Conservation (phyloP, 305 asterid species). For the Solanum chacoense region DNA sequence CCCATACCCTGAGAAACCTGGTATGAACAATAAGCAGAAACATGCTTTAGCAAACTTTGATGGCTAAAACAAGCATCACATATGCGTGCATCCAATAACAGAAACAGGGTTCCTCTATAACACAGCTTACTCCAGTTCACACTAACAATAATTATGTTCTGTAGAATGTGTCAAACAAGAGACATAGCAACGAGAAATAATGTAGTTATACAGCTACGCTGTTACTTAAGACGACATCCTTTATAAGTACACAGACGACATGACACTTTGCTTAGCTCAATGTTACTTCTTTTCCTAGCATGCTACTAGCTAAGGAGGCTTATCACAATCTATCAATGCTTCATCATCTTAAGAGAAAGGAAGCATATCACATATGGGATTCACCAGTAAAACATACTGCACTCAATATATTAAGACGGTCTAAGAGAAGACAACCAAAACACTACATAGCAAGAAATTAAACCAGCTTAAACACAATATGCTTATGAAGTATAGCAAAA, state of each 20-base stretch:
- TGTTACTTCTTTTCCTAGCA: neutral
- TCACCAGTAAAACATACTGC: neutral
- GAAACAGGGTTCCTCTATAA: neutral
- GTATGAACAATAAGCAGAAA: neutral
- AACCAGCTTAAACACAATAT: neutral
- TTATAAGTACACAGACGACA: neutral
- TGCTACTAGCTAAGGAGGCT: neutral
- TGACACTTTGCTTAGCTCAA: neutral
- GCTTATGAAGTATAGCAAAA: neutral
- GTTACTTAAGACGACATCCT: neutral
- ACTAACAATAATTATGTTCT: neutral
- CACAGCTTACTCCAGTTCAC: neutral
- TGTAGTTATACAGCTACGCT: neutral
- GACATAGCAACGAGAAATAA: neutral
- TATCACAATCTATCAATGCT: neutral
- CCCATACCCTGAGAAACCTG: slow-evolving; percentile 6
- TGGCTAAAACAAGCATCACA: neutral
- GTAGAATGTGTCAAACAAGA: neutral
- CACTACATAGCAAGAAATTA: neutral
- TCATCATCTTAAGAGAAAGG: neutral
- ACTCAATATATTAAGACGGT: neutral
- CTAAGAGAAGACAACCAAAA: neutral
- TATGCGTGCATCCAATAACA: neutral
- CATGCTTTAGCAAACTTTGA: slow-evolving; percentile 6
- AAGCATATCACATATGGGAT: neutral